Base-by-base conservation (phyloP, 257 asterid species). In the Mentha longifolia region DNA sequence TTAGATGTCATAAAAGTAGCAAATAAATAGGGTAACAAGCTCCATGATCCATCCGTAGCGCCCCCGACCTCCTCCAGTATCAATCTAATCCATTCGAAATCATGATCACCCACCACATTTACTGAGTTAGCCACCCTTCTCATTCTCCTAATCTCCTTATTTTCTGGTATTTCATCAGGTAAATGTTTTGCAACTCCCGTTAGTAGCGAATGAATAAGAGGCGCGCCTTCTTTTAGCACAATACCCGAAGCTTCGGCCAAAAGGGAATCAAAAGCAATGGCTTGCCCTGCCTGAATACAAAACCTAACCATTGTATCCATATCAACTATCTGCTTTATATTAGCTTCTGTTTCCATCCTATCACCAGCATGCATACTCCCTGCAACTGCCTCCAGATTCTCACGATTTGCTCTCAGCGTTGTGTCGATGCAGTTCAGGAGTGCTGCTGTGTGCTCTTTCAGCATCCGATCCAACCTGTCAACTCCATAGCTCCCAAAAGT, bases 271-370 rank as follows among this genome's bases (percentile, higher is more conserved):
- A 92, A 92, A 55, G 96, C 86, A 60, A 95, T 79, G 42, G 97
- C 96, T 75, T 87, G 96, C 35, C 99, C 98, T 14, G 99, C 99
- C 92, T 95, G 97, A 71, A 89, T 88, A 79, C 97, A 89, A 85
- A 95, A 92, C 76, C 96, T 88, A 67, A 89, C 87, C 88, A 92
- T 86, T 4, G 97, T 95, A 83, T 95, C 99, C 97, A 88, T 82
- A 82, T 92, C 99, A 74, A 92, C 87, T 19, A 95, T 86, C 77
- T 95, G 99, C 82, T 83, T 88, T 78, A 89, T 83, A 80, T 81
- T 86, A 63, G 85, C 83, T 76, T 95, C 96, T 37, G 90, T 85
- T 70, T 92, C 97, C 74, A 87, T 30, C 70, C 83, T 85, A 61
- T 95, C 98, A 56, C 96, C 97, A 41, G 90, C 82, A 78, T 89